A percentile compares a stretch with the other conserved stretches of the same genome.
phyloP scores from a whole-genome alignment of 441 rosid genomes.

The Populus hybrid region DNA sequence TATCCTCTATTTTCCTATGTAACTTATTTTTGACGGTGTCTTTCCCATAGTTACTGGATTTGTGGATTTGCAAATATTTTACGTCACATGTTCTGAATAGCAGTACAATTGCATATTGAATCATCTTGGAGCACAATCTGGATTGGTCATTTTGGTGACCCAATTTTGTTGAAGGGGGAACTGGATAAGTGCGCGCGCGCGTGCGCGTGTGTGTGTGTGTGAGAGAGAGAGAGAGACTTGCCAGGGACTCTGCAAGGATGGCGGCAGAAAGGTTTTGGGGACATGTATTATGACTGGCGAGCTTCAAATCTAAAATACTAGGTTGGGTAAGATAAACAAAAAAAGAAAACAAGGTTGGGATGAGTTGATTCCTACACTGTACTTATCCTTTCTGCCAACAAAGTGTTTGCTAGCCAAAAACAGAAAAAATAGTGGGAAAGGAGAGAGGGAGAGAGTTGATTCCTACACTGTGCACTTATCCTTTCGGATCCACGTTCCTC shows the following conservation, averaged over 20 bases:
- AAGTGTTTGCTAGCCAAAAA: neutral
- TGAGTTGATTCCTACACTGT: no score
- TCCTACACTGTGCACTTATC: neutral
- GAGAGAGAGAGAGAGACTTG: neutral
- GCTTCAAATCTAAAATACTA: neutral
- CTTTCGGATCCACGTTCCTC: neutral
- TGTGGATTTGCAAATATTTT: neutral
- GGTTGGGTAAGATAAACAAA: neutral
- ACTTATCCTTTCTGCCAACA: no score
- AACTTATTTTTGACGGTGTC: neutral
- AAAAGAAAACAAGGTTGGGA: neutral
- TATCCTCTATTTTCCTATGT: neutral
- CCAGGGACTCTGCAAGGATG: neutral
- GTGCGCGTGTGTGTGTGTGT: no score
- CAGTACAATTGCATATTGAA: neutral
- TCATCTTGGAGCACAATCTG: neutral
- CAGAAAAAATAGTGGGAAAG: neutral
- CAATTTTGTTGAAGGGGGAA: neutral
- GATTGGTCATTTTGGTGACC: neutral
- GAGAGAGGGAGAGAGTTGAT: neutral
- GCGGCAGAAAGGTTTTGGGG: neutral
- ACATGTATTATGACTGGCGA: neutral
- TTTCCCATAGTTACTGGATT: neutral
- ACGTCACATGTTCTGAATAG: neutral
- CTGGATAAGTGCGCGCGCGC: neutral